These are phyloP conservation scores for Pythium aphanidermatum DNA, from an alignment of 352 stramenopile species.

Conservation along the genomic window DNA sequence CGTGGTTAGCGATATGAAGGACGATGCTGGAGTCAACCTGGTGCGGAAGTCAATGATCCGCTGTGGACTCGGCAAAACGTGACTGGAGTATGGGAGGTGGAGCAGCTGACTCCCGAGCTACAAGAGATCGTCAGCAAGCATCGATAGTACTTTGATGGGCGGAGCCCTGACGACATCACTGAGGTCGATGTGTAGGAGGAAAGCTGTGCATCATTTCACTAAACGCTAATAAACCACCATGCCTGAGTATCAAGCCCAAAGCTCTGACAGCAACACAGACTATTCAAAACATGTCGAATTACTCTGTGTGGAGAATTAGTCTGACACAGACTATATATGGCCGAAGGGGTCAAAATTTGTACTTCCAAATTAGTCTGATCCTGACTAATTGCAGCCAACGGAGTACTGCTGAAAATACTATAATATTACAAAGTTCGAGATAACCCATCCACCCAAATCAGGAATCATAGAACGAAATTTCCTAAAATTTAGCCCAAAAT, in stretches of 20 bases:
- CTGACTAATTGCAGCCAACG: conserved; percentile 6
- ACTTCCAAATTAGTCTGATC: conserved; percentile 7
- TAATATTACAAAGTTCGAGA: too few relatives aligned
- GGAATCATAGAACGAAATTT: too few relatives aligned
- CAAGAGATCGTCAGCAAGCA: conserved; percentile 9
- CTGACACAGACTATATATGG: conserved; percentile 3
- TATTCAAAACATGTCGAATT: not conserved
- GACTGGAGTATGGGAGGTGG: conserved; percentile 9
- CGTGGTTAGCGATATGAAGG: conserved; percentile 7
- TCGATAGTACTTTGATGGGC: conserved; percentile 9
- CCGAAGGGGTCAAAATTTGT: not conserved
- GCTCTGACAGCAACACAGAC: too few relatives aligned
- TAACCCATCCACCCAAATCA: too few relatives aligned
- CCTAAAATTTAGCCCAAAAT: too few relatives aligned
- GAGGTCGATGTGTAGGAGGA: conserved; percentile 4
- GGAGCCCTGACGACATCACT: conserved; percentile 3
- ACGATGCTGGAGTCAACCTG: conserved; percentile 8
- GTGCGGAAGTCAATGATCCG: conserved; percentile 19
- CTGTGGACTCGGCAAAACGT: conserved; percentile 10
- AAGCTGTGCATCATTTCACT: not conserved
- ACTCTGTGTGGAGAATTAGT: conserved; percentile 8
- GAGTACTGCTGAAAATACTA: too few relatives aligned
- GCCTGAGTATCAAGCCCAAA: too few relatives aligned
- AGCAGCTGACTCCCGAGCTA: conserved; percentile 11
- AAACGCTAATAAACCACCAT: too few relatives aligned